Evolutionary conservation across 305 asterid genomes (phyloP).

Genomic region (Solanum chacoense): DNA sequence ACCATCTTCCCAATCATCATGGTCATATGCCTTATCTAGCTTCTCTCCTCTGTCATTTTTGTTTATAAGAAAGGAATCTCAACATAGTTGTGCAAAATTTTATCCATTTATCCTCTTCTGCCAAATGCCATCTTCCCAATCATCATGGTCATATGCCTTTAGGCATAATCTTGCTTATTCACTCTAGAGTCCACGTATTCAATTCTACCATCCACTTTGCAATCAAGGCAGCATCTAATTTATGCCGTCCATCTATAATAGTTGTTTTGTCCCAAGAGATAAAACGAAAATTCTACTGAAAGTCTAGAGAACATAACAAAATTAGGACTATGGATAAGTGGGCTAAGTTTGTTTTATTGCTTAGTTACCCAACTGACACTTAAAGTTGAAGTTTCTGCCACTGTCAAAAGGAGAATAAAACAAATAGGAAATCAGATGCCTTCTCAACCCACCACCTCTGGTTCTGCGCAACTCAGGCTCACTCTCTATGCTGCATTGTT

Average conservation of each 20-base stretch:
- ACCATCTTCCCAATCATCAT: background rate
- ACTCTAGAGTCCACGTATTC: background rate
- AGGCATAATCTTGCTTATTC: background rate
- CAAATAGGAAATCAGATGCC: background rate
- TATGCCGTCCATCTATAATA: background rate
- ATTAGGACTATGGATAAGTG: background rate
- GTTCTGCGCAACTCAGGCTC: background rate
- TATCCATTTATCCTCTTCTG: background rate
- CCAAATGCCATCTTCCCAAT: background rate
- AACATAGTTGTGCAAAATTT: too few relatives aligned
- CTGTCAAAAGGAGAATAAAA: background rate
- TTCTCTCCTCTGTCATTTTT: too few relatives aligned
- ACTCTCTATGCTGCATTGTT: background rate
- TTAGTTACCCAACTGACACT: background rate
- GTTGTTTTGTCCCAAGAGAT: background rate
- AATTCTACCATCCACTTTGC: background rate
- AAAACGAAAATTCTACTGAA: background rate
- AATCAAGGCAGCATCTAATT: background rate
- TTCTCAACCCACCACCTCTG: background rate
- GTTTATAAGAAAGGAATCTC: too few relatives aligned
- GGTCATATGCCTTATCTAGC: background rate
- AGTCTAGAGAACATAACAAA: background rate
- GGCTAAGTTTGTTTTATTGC: background rate
- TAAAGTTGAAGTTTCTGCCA: background rate
- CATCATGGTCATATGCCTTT: background rate